Evolutionary conservation across 768 basidiomycete genomes (phyloP), one percentile per base, ranked within the genome.

Genomic region (Epithele typhae): DNA sequence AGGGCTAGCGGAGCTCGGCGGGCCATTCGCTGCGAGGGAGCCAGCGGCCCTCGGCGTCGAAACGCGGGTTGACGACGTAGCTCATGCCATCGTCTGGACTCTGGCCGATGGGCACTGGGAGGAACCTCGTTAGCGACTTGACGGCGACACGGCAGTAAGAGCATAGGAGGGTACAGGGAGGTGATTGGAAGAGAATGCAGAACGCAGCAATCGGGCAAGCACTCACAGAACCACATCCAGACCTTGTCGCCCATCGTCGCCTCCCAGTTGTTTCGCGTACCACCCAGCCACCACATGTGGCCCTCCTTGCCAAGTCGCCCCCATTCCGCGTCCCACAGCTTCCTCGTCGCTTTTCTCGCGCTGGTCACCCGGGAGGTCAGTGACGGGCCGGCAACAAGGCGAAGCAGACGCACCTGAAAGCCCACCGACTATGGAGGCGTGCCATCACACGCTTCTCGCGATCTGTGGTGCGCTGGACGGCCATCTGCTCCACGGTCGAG

Each of bases 281-380:
- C 77, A 22, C 87, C 93, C 27, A 79, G 65, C 82, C 85, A 90
- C 93, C 93, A 97, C 6, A 94, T 64, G 60, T 92, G 83, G 0
- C 87, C 92, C 59, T 94, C 93, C 24, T 71, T 78, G 6, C 74
- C 70, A 1, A 87, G 69, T 23, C 72, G 65, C 0, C 93, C 93
- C 87, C 89, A 97, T 57, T 94, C 92, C 21, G 67, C 65, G 53
- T 91, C 80, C 84, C 88, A 94, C 36, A 71, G 64, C 27, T 59
- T 64, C 35, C 58, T 61, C 15, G 71, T 76, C 25, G 59, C 63
- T 25, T 66, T 67, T 51, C 76, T 84, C 3, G 68, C 75, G 19
- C 84, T 85, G 60, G 34, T n/a, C 36, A 37, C 18, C 12, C 33
- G 25, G 5, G 38, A 15, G 44, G 7, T 40, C 30, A 22, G 36